These are phyloP conservation scores for Solanum chmielewskii DNA, from an alignment of 257 asterid genomes.

Conservation along the genomic window DNA sequence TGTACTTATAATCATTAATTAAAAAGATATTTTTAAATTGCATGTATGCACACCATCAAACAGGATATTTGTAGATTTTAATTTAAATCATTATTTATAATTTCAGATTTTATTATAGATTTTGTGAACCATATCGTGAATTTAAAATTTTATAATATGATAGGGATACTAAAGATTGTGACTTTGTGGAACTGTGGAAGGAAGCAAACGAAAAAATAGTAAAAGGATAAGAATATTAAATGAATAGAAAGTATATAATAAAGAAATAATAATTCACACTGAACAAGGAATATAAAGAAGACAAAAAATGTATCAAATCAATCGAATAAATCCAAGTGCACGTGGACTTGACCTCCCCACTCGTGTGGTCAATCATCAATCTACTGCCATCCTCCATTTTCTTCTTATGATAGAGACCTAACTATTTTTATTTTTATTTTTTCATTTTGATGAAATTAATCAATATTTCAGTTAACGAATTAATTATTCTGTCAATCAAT, in stretches of 20 bases:
- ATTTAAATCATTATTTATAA: background rate
- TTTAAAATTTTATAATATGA: background rate
- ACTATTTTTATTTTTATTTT: background rate
- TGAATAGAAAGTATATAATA: background rate
- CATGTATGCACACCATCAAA: background rate
- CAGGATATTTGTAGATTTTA: background rate
- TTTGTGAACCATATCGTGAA: background rate
- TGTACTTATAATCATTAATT: too few species aligned
- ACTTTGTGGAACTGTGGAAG: background rate
- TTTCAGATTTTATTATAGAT: background rate
- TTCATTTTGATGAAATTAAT: background rate
- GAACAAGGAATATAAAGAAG: slow-evolving; percentile 1
- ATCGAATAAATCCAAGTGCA: slow-evolving; percentile 63
- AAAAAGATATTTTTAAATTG: background rate
- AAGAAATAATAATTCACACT: background rate
- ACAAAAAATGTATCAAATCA: slow-evolving; percentile 42
- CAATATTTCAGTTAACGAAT: background rate
- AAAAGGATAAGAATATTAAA: background rate
- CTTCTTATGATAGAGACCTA: background rate
- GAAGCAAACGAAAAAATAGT: background rate
- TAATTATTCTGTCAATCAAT: background rate
- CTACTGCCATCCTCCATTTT: slow-evolving; percentile 12
- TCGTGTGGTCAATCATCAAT: slow-evolving; percentile 74
- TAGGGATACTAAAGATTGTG: background rate
- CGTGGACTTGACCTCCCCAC: slow-evolving; percentile 66